phyloP scores from a whole-genome alignment of 164 flowering plant genomes.

The Akebia trifoliata region DNA sequence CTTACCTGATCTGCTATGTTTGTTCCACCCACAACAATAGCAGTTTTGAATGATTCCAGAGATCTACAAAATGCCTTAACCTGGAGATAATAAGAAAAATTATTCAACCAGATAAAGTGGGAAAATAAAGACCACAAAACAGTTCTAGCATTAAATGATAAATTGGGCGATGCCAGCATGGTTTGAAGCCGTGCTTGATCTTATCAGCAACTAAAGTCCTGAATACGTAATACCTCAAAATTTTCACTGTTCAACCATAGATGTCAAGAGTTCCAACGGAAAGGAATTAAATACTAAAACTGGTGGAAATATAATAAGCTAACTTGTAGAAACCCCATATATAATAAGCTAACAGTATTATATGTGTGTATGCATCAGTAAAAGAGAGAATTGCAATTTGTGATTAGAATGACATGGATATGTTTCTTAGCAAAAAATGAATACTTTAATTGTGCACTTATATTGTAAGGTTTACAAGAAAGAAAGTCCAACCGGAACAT shows the following conservation, averaged over 20 bases:
- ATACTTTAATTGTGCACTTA: background rate
- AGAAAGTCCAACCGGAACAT: background rate
- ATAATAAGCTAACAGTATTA: too few relatives aligned
- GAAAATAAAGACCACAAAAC: background rate
- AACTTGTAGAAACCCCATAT: background rate
- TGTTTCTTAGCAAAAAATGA: background rate
- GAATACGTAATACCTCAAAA: constrained; percentile 1
- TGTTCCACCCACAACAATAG: constrained; percentile 70
- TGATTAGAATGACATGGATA: too few relatives aligned
- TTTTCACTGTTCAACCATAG: constrained; percentile 1
- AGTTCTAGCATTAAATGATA: background rate
- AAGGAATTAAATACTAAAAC: background rate
- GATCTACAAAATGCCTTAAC: constrained; percentile 63
- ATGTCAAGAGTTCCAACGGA: background rate
- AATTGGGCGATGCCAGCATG: background rate
- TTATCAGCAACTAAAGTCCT: constrained; percentile 1
- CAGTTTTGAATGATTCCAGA: constrained; percentile 49
- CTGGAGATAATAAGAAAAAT: constrained; percentile 22
- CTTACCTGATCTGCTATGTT: constrained; percentile 61
- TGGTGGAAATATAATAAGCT: background rate
- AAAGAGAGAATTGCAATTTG: too few relatives aligned
- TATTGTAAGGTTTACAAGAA: background rate
- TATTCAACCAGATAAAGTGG: background rate
- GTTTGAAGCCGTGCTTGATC: constrained; percentile 7
- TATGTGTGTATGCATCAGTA: too few relatives aligned